phyloP scores from a whole-genome alignment of 1,284 basidiomycete species.

The Ustilago cynodontis region DNA sequence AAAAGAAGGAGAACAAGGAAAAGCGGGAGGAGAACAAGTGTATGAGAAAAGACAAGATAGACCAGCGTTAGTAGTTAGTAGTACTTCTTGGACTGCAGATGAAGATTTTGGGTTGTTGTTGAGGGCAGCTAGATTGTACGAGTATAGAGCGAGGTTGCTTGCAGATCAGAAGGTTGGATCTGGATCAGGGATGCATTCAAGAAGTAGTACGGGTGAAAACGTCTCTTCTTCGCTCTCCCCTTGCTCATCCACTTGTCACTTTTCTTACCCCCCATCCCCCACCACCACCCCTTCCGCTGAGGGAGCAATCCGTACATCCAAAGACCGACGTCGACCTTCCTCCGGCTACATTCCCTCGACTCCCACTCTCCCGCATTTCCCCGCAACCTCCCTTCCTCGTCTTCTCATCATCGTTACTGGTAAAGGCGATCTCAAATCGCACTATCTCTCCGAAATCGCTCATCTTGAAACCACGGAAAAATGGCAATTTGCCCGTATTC shows the following conservation, averaged over 20 bases:
- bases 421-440: conserved; percentile 82
- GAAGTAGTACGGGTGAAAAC: conserved; percentile 31
- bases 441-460: conserved; percentile 79
- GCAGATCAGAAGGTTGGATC: background rate
- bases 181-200: conserved; percentile 7
- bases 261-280: conserved; percentile 6
- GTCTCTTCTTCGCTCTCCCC: conserved; percentile 31
- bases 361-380: conserved; percentile 38
- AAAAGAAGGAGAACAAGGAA: background rate
- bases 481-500: conserved; percentile 81
- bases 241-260: conserved; percentile 14
- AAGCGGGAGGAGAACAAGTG: background rate
- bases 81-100: conserved; percentile 97
- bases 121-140: conserved; percentile 73
- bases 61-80: conserved; percentile 88
- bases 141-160: conserved; percentile 73
- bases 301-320: conserved; percentile 22
- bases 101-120: conserved; percentile 89
- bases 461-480: conserved; percentile 76
- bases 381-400: conserved; percentile 49
- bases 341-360: conserved; percentile 28
- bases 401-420: conserved; percentile 87
- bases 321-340: conserved; percentile 41
- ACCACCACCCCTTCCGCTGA: background rate
- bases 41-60: conserved; percentile 70